Percentiles rank a stretch among this genome's conserved stretches.
Evolutionary conservation across 768 basidiomycete species (phyloP).

Genomic region (Nidularia pulvinata): DNA sequence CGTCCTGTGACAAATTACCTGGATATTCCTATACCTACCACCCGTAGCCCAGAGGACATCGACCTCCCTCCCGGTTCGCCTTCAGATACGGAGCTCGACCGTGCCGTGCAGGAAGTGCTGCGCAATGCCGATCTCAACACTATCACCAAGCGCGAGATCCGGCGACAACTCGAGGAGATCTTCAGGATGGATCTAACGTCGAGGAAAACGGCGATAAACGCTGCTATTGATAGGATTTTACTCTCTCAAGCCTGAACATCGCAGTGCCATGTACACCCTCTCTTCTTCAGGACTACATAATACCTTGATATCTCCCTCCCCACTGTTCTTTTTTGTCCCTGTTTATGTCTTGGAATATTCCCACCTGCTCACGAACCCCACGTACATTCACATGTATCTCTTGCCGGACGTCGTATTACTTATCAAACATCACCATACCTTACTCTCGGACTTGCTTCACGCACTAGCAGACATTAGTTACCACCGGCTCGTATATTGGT

Average conservation of each 20-base stretch:
- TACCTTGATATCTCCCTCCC: background rate
- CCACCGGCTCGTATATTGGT: background rate
- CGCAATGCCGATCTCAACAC: constrained; percentile 82
- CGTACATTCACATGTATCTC: background rate
- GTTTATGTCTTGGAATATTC: background rate
- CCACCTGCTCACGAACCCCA: background rate
- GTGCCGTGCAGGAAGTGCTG: constrained; percentile 72
- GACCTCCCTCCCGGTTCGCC: constrained; percentile 50
- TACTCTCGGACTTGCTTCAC: background rate
- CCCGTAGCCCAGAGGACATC: constrained; percentile 50
- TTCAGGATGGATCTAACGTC: constrained; percentile 78
- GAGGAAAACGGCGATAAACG: constrained; percentile 75
- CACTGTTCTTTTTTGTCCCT: background rate
- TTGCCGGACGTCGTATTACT: background rate
- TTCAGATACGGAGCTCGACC: constrained; percentile 71
- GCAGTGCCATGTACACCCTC: background rate
- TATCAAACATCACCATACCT: background rate
- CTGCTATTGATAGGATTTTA: constrained; percentile 72
- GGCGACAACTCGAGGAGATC: constrained; percentile 78
- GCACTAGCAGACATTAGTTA: background rate
- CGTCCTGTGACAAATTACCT: constrained; percentile 78
- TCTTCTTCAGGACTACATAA: background rate
- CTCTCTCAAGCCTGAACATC: constrained; percentile 40
- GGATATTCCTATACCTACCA: constrained; percentile 62
- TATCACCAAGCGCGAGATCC: constrained; percentile 91